Base-by-base conservation (phyloP, 2,329 filamentous ascomycete genomes). In the Colletotrichum sp. region DNA sequence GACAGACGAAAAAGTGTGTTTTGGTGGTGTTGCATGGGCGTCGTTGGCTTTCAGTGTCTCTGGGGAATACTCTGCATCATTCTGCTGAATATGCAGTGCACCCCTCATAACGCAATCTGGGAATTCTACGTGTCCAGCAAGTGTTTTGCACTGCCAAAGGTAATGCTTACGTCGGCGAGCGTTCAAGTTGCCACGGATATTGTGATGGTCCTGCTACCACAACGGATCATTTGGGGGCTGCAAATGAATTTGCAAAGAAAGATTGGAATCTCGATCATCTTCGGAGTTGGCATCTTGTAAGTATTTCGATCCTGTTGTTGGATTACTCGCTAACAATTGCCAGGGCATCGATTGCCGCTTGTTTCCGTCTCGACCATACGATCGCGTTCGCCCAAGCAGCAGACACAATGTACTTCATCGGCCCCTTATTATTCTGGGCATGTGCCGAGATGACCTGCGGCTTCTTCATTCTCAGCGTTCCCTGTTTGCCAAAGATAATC, bases 371-470 rank as follows among this genome's bases (percentile, higher is more conserved):
- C 7, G 71, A 77, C 15, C 80, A 80, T 10, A 86, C 83, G 1
- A 75, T 85, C 24, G 78, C 80, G 24, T 85, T 82, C 60, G 79
- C 78, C 66, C 74, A 80, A 21, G 79, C 80, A 3, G 52, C 74
- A 12, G 85, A 86, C 57, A 77, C 77, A 15, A 85, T 85, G 62
- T 88, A 84, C 76, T 74, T 78, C 13, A 82, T 88, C 52, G 85
- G 83, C 1, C 83, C 85, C 2, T 78, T 88, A 1, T 72, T 85
- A 16, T 87, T 88, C 79, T 88, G 87, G 87, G 86, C 84, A 5
- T 81, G 79, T 32, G 87, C 83, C 6, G 87, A 88, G 76, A 88
- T 87, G 83, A 86, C 86, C 3, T 87, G 85, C 67, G 87, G 84
- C 9, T 88, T 88, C 79, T 84, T 88, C 77, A 84, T 87, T 65